phyloP scores from a whole-genome alignment of 2,329 filamentous ascomycete genomes.

The Parascedosporium putredinis region DNA sequence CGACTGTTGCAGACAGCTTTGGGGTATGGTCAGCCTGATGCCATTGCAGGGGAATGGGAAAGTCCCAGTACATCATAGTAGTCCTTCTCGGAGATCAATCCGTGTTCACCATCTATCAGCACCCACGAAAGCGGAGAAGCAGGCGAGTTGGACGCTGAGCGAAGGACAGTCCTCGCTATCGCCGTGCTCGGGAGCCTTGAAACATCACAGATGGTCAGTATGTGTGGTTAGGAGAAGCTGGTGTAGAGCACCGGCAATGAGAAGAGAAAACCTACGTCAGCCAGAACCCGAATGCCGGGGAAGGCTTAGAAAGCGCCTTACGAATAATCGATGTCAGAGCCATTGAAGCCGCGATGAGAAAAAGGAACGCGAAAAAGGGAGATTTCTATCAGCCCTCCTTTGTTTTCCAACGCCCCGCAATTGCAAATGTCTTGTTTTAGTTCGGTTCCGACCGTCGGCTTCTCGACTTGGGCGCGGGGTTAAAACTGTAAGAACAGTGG shows the following conservation, averaged over 20 bases:
- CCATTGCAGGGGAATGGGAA: too few species aligned
- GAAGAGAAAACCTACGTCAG: not conserved
- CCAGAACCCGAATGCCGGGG: not conserved
- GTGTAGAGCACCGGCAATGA: too few species aligned
- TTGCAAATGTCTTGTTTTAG: too few species aligned
- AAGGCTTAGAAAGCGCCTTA: not conserved
- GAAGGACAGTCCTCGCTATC: not conserved
- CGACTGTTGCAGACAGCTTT: not conserved
- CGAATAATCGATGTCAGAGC: not conserved
- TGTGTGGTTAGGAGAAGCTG: too few species aligned
- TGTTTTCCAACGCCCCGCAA: too few species aligned
- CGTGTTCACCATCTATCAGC: not conserved
- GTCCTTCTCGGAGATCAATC: not conserved
- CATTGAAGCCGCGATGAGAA: not conserved
- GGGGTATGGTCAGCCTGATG: too few species aligned
- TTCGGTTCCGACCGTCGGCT: too few species aligned
- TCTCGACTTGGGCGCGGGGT: too few species aligned
- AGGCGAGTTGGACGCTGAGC: not conserved
- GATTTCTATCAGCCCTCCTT: too few species aligned
- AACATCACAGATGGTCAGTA: too few species aligned
- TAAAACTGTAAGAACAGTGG: too few species aligned
- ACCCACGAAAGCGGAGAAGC: not conserved
- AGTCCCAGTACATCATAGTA: not conserved
- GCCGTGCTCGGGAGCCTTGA: not conserved
- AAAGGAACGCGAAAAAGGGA: too few species aligned